Evolutionary conservation across 179 eudicot species (phyloP).

Genomic region (Corrigiola litoralis): DNA sequence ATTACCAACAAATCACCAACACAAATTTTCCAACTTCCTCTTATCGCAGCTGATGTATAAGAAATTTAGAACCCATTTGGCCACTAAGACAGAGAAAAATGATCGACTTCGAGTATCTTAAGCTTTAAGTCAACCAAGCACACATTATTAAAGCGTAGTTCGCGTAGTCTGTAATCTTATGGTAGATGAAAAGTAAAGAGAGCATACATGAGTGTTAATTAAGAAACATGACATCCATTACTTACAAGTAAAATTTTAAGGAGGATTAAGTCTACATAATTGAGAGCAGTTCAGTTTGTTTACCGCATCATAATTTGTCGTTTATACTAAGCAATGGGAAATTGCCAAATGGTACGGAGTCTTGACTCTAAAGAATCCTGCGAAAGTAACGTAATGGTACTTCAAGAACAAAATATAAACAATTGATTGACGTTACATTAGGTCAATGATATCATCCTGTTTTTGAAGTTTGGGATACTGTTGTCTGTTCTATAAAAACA

Average conservation of each 20-base stretch:
- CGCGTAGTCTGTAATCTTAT: conserved; percentile 3
- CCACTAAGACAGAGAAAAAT: too few relatives aligned
- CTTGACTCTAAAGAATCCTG: conserved; percentile 14
- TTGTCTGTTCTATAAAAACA: too few relatives aligned
- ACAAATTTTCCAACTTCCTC: too few relatives aligned
- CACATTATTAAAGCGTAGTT: background rate
- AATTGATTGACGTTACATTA: too few relatives aligned
- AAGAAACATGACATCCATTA: conserved; percentile 9
- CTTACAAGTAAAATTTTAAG: background rate
- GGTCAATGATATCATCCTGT: too few relatives aligned
- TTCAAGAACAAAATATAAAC: too few relatives aligned
- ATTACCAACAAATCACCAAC: too few relatives aligned
- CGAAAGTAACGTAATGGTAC: background rate
- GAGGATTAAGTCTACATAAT: background rate
- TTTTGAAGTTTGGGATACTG: too few relatives aligned
- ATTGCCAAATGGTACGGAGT: background rate
- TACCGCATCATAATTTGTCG: conserved; percentile 5
- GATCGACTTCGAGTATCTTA: too few relatives aligned
- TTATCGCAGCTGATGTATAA: too few relatives aligned
- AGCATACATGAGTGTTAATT: conserved; percentile 13
- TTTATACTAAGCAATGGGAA: conserved; percentile 6
- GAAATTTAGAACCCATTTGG: too few relatives aligned
- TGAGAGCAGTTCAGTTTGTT: too few relatives aligned
- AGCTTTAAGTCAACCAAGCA: conserved; percentile 3
- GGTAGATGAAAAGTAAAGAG: conserved; percentile 14